Conservation (phyloP, 352 stramenopile species). For the Pythium monospermum region DNA sequence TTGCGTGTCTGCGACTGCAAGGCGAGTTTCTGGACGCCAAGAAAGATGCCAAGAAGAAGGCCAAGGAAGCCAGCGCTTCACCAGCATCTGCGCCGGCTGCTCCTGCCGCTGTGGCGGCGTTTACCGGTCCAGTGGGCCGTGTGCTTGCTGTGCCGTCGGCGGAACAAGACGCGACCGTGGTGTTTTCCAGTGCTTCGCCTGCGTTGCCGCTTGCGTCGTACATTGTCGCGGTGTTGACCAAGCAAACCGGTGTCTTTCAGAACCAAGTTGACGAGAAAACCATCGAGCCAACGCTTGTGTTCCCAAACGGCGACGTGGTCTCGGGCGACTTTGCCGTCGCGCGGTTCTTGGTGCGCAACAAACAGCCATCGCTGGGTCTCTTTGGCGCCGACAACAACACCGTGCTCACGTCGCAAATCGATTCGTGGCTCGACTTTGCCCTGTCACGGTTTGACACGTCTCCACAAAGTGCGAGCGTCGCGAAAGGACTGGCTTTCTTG, state of each 20-base stretch:
- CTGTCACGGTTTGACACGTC: conserved; percentile 44
- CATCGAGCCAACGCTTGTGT: conserved; percentile 62
- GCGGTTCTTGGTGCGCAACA: conserved; percentile 50
- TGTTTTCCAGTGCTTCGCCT: conserved; percentile 47
- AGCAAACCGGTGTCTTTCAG: conserved; percentile 43
- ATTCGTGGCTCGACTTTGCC: conserved; percentile 94
- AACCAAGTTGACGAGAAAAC: conserved; percentile 44
- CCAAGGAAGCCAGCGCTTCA: conserved; percentile 1
- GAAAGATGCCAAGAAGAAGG: conserved; percentile 18
- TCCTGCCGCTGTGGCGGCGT: not conserved
- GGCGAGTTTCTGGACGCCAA: conserved; percentile 7
- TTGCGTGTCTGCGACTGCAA: not conserved
- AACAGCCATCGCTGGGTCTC: conserved; percentile 32
- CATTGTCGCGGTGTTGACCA: conserved; percentile 52
- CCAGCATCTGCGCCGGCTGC: conserved; percentile 2
- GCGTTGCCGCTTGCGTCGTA: conserved; percentile 61
- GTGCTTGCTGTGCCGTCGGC: conserved; percentile 36
- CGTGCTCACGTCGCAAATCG: conserved; percentile 55
- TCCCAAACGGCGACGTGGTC: conserved; percentile 47
- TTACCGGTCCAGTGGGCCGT: conserved; percentile 23
- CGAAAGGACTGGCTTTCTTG: conserved; percentile 75
- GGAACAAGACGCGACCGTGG: conserved; percentile 49
- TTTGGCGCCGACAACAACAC: conserved; percentile 60
- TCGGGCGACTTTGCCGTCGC: conserved; percentile 78
- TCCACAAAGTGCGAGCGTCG: conserved; percentile 12